Conservation (phyloP, 2,329 filamentous ascomycete genomes). For the Hypocreales sp. region DNA sequence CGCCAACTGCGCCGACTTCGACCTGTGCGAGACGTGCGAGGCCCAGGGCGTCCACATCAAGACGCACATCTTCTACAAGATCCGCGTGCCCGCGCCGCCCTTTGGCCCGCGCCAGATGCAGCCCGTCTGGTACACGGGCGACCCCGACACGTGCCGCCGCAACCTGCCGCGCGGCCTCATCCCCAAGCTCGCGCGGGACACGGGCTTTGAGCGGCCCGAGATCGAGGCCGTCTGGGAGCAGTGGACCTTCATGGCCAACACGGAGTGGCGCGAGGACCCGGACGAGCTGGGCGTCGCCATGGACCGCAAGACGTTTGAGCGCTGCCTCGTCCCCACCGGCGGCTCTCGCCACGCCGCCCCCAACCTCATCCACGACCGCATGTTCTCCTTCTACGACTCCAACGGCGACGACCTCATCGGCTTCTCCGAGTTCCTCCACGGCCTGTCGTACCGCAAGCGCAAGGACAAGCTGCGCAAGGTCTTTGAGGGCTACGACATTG, state of each 20-base stretch:
- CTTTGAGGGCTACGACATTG: slow-evolving; percentile 83
- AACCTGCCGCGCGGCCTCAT: slow-evolving; percentile 53
- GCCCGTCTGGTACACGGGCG: slow-evolving; percentile 77
- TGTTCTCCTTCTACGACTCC: slow-evolving; percentile 92
- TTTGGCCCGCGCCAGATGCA: slow-evolving; percentile 69
- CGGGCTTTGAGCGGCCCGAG: slow-evolving; percentile 70
- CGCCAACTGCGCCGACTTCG: slow-evolving; percentile 89
- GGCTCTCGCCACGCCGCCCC: slow-evolving; percentile 63
- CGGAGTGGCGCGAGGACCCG: slow-evolving; percentile 69
- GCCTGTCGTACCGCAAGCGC: slow-evolving; percentile 54
- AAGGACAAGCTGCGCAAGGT: slow-evolving; percentile 58
- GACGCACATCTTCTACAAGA: slow-evolving; percentile 94
- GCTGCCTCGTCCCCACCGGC: slow-evolving; percentile 75
- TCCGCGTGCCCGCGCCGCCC: slow-evolving; percentile 75
- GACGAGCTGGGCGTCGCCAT: slow-evolving; percentile 67
- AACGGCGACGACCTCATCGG: slow-evolving; percentile 81
- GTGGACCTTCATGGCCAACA: slow-evolving; percentile 85
- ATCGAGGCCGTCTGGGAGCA: slow-evolving; percentile 93
- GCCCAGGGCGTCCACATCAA: slow-evolving; percentile 63
- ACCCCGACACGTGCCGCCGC: slow-evolving; percentile 55
- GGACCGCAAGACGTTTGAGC: slow-evolving; percentile 84
- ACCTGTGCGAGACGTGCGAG: slow-evolving; percentile 90
- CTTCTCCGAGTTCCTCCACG: slow-evolving; percentile 81
- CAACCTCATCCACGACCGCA: slow-evolving; percentile 86
- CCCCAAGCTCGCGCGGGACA: slow-evolving; percentile 52